Percentiles rank a stretch among this genome's conserved stretches.
These are phyloP conservation scores for Puccinellia tenuiflora DNA, from an alignment of 176 grass and related monocot genomes.

Conservation along the genomic window DNA sequence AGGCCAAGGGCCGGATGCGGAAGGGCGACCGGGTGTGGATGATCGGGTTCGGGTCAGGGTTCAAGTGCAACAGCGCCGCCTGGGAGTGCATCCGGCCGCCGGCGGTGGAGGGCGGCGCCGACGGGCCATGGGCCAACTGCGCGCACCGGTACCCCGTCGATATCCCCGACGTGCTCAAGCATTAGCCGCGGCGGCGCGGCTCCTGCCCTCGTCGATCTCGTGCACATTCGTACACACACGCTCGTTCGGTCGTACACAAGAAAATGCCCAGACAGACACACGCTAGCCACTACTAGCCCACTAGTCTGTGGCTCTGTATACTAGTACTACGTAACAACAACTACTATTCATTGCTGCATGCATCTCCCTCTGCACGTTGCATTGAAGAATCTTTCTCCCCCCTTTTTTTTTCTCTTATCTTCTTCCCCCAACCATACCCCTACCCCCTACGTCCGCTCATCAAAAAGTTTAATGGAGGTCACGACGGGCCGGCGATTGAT, in stretches of 20 bases:
- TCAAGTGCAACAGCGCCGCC: slow-evolving; percentile 90
- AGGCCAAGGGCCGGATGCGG: slow-evolving; percentile 56
- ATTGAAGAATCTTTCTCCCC: background rate
- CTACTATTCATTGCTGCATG: background rate
- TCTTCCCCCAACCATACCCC: background rate
- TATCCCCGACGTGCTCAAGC: slow-evolving; percentile 58
- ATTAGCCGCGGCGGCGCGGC: slow-evolving; percentile 17
- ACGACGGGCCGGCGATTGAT: background rate
- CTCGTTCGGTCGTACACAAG: background rate
- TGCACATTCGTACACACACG: slow-evolving; percentile 9
- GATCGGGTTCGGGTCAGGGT: slow-evolving; percentile 69
- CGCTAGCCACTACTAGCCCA: background rate
- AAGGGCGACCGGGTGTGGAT: slow-evolving; percentile 52
- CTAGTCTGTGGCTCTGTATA: background rate
- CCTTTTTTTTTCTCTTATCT: background rate
- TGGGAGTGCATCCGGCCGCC: slow-evolving; percentile 63
- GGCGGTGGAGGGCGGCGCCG: background rate
- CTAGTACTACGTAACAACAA: background rate
- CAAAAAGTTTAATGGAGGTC: background rate
- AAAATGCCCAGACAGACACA: background rate
- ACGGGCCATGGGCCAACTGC: slow-evolving; percentile 46
- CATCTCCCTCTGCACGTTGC: background rate
- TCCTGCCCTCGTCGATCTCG: background rate
- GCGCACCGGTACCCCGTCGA: slow-evolving; percentile 46
- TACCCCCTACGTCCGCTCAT: background rate